Base-by-base conservation (phyloP, 768 basidiomycete species). In the Tremella fuciformis region DNA sequence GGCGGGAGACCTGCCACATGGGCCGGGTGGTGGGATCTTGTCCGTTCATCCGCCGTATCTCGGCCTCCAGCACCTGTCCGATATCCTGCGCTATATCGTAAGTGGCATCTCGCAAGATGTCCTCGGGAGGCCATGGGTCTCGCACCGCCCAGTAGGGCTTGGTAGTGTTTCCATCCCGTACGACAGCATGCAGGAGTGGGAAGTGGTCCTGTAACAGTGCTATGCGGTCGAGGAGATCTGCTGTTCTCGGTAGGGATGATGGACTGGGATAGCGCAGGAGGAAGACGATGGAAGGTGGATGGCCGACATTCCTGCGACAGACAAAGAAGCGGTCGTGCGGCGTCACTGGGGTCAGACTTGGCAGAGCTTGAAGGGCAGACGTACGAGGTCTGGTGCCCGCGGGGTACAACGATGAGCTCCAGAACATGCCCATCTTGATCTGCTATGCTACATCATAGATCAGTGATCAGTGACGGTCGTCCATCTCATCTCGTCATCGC, bases 151-250 rank as follows among this genome's bases (percentile, higher is more conserved):
- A 64, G 42, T 41, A 53, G 3, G 62, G 62, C 13, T 26, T 56
- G 21, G 29, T 34, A 8, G 62, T 64, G 13, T 55, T 51, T 19
- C 13, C 46, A 15, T 61, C 59, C 29, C 34, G 18, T 8, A 64
- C 8, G 11, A 3, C 19, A 19, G 48, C 21, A 22, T 53, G 26
- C 3, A 64, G 56, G 1, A 61, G 55, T 2, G 55, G 50, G 39
- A 64, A 64, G 19, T 61, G 59, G 13, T 53, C 37, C 40, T 64
- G 63, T 21, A 64, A 50, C 11, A 54, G 40, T 19, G 41, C 24
- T 3, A 55, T 50, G n/a, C 63, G 53, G 1, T 8, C 13, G 13
- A 13, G 16, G 15, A 64, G 56, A 8, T 52, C 8, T 18, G 26
- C 29, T 4, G n/a, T 15, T 4, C n/a, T 4, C 7, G 42, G 42